These are phyloP conservation scores for Solanum corneliomulleri DNA, from an alignment of 257 asterid species.

Conservation along the genomic window DNA sequence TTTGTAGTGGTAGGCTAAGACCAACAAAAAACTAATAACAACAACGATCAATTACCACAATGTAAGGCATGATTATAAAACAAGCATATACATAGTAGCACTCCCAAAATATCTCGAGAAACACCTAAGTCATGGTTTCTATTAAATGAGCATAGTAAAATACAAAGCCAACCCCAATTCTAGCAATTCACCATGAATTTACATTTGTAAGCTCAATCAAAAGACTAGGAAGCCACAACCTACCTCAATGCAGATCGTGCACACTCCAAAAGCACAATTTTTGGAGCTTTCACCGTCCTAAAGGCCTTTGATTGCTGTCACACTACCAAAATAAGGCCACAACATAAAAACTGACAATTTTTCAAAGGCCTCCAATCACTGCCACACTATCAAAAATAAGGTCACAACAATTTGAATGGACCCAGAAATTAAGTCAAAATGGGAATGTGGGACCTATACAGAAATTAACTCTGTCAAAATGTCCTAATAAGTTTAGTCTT, in stretches of 20 bases:
- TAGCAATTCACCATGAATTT: not conserved
- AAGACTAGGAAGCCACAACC: not conserved
- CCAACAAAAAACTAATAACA: not conserved
- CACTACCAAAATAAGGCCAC: not conserved
- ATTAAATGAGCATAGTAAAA: not conserved
- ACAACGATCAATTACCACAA: not conserved
- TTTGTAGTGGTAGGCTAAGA: too few relatives aligned
- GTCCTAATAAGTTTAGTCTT: not conserved
- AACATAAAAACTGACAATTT: not conserved
- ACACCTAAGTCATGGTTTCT: not conserved
- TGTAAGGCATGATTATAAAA: not conserved
- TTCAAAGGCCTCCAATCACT: not conserved
- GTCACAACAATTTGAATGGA: not conserved
- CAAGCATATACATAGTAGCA: not conserved
- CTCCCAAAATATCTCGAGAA: not conserved
- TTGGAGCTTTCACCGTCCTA: not conserved
- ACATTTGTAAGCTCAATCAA: not conserved
- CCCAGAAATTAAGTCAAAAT: not conserved
- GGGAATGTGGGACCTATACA: not conserved
- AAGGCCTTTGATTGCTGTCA: not conserved
- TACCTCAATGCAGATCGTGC: not conserved
- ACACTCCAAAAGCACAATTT: not conserved
- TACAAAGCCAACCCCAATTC: not conserved
- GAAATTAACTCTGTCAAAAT: too few relatives aligned
- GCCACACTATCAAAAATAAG: not conserved